Conservation (phyloP, 257 asterid species). For the Pogostemon cablin region DNA sequence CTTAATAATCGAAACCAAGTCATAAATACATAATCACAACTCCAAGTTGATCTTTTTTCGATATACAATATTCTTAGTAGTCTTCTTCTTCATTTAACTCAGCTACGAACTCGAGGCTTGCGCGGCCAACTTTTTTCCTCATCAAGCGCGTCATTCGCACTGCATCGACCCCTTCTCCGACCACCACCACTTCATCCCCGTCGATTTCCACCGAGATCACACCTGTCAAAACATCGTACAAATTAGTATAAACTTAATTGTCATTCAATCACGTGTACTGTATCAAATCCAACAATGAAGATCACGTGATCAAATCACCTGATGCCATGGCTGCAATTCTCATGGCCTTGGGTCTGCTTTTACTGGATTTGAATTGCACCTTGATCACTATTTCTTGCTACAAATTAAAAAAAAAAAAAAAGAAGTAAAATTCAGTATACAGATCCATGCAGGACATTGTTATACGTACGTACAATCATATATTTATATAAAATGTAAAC, state of each 20-base stretch:
- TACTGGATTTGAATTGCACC: slow-evolving; percentile 42
- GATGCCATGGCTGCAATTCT: slow-evolving; percentile 52
- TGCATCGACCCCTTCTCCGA: slow-evolving; percentile 53
- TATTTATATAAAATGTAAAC: background rate
- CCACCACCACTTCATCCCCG: slow-evolving; percentile 48
- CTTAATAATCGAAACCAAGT: no score
- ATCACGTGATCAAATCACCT: slow-evolving; percentile 31
- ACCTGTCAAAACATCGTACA: slow-evolving; percentile 29
- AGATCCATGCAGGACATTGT: no score
- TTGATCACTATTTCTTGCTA: slow-evolving; percentile 45
- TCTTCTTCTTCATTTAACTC: slow-evolving; percentile 18
- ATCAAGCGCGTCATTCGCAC: slow-evolving; percentile 40
- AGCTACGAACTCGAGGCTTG: slow-evolving; percentile 44
- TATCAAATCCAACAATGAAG: background rate
- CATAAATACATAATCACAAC: no score
- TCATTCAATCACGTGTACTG: background rate
- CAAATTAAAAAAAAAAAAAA: background rate
- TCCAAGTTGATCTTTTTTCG: no score
- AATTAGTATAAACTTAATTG: no score
- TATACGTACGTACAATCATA: no score
- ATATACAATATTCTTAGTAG: background rate
- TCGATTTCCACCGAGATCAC: slow-evolving; percentile 46
- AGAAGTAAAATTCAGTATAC: background rate
- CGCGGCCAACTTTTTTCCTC: slow-evolving; percentile 57
- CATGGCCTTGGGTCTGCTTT: slow-evolving; percentile 53